These are phyloP conservation scores for Guadua angustifolia DNA, from an alignment of 176 grass and related monocot genomes.

Conservation along the genomic window DNA sequence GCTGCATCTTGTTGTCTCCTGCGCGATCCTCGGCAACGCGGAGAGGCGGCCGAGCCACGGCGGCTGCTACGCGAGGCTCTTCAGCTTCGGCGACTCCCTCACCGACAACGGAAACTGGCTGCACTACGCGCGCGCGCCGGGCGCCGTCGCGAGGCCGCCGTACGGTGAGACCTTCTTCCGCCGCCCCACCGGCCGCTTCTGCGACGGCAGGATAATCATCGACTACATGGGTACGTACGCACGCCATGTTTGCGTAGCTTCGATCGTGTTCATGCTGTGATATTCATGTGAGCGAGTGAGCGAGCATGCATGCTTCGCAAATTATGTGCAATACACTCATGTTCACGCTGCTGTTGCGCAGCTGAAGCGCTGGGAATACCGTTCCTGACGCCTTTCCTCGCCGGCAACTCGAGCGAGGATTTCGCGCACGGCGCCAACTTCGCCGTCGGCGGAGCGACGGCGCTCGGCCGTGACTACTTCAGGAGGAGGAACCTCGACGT, in stretches of 20 bases:
- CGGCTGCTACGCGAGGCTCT: constrained; percentile 57
- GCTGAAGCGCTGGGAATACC: constrained; percentile 53
- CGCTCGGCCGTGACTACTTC: constrained; percentile 57
- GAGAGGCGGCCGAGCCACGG: not conserved
- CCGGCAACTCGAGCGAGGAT: constrained; percentile 48
- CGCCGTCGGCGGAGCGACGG: constrained; percentile 64
- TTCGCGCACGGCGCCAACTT: constrained; percentile 66
- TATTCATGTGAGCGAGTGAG: no score
- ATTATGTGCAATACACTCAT: not conserved
- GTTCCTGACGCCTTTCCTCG: constrained; percentile 62
- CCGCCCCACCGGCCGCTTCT: constrained; percentile 62
- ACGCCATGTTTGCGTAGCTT: not conserved
- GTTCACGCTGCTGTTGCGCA: not conserved
- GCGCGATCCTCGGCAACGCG: not conserved
- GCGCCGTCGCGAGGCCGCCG: constrained; percentile 38
- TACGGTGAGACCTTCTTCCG: constrained; percentile 71
- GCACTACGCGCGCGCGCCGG: constrained; percentile 30
- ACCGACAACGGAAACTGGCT: constrained; percentile 64
- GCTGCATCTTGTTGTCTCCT: not conserved
- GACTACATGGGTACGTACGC: constrained; percentile 52
- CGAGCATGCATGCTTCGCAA: no score
- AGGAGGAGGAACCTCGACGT: constrained; percentile 44
- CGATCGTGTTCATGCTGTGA: no score
- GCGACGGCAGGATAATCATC: constrained; percentile 57
- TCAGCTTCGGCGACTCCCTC: constrained; percentile 72